These are phyloP conservation scores for Cucurbita pepo DNA, from an alignment of 306 rosid genomes.

Conservation along the genomic window DNA sequence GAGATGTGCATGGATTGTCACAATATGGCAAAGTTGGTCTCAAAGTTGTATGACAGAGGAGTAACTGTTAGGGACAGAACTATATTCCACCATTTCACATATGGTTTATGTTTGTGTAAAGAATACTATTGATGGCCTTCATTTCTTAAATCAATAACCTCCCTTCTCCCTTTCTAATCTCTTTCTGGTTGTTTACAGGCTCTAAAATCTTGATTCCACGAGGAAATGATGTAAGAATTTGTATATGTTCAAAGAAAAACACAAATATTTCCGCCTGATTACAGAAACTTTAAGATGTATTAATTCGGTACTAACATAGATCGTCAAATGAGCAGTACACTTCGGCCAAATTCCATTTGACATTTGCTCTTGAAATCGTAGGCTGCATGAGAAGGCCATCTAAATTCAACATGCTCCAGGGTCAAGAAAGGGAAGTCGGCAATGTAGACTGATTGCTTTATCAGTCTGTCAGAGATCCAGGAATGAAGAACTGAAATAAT, in stretches of 20 bases:
- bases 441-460: conserved; percentile 86
- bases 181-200: background rate
- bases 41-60: conserved; percentile 14
- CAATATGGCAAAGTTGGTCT: too few species aligned
- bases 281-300: background rate
- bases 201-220: background rate
- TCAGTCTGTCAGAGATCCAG: conserved; percentile 69
- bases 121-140: conserved; percentile 40
- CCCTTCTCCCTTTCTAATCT: background rate
- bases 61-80: conserved; percentile 57
- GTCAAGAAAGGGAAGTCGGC: conserved; percentile 83
- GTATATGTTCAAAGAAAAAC: background rate
- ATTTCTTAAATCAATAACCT: background rate
- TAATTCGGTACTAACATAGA: background rate
- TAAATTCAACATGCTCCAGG: conserved; percentile 41
- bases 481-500: conserved; percentile 42
- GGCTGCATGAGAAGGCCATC: background rate
- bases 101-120: conserved; percentile 61
- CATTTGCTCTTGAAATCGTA: background rate
- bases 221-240: background rate
- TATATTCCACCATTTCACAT: conserved; percentile 67
- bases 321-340: background rate
- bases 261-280: background rate
- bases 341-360: background rate
- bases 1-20: too few species aligned